A percentile compares a stretch with the other conserved stretches of the same genome.
These are phyloP conservation scores for Hymenochaete sp. DNA, from an alignment of 1,284 basidiomycete species.

Conservation along the genomic window DNA sequence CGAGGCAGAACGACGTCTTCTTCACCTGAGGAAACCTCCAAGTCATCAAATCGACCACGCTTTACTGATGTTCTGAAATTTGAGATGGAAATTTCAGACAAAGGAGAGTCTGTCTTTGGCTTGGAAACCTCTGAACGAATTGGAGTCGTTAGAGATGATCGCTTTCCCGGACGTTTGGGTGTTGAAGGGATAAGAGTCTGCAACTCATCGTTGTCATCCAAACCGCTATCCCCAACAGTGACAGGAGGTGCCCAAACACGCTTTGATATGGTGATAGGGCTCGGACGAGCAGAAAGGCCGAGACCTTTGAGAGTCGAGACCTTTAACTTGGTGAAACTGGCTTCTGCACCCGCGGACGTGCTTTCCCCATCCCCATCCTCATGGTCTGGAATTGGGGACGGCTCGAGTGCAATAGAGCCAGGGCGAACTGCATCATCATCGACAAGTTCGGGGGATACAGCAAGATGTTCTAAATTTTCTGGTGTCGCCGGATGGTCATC, in stretches of 20 bases:
- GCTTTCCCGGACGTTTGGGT: no score
- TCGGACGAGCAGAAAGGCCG: conserved; percentile 17
- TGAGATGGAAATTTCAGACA: conserved; percentile 3
- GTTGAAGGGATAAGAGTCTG: no score
- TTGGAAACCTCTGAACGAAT: no score
- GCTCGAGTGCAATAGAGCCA: not conserved
- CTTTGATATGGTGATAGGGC: conserved; percentile 13
- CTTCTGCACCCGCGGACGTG: no score
- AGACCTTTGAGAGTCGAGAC: conserved; percentile 11
- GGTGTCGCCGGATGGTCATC: conserved; percentile 16
- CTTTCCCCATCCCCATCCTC: conserved; percentile 6
- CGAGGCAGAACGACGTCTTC: conserved; percentile 7
- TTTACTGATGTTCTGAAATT: conserved; percentile 4
- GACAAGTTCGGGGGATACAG: conserved; percentile 8
- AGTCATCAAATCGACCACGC: conserved; percentile 14
- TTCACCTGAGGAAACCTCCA: conserved; percentile 14
- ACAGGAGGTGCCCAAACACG: conserved; percentile 13
- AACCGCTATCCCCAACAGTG: conserved; percentile 10
- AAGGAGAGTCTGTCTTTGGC: no score
- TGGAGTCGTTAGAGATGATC: no score
- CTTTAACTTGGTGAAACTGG: not conserved
- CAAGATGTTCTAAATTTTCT: conserved; percentile 11
- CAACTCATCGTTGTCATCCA: conserved; percentile 3
- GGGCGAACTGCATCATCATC: not conserved
- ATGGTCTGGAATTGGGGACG: conserved; percentile 7